Evolutionary conservation across 106 monocot species (phyloP).

Genomic region (Phalaenopsis aphrodite): DNA sequence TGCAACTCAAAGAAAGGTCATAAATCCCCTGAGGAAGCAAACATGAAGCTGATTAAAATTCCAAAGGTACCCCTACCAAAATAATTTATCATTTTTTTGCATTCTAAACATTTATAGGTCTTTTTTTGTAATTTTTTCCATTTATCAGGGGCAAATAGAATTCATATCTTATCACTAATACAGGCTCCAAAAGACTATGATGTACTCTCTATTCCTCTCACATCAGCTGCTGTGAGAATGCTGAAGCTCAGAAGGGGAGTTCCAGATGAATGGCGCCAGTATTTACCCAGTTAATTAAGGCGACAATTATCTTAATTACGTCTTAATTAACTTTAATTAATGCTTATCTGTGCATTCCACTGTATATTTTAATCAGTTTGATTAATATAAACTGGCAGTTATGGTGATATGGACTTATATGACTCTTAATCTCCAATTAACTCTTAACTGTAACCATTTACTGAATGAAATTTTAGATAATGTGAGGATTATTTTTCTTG

Average conservation of each 20-base stretch:
- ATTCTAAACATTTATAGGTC: too few species aligned
- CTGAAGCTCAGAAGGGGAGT: conserved; percentile 63
- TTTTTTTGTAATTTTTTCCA: too few species aligned
- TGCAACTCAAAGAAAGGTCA: conserved; percentile 90
- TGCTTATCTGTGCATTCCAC: too few species aligned
- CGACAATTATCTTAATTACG: neutral
- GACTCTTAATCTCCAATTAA: too few species aligned
- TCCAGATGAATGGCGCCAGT: conserved; percentile 81
- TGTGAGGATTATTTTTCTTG: too few species aligned
- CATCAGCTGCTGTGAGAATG: conserved; percentile 50
- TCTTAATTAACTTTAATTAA: too few species aligned
- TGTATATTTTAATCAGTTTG: too few species aligned
- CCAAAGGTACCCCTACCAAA: conserved; percentile 42
- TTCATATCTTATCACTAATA: neutral
- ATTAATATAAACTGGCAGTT: too few species aligned
- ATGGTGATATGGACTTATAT: too few species aligned
- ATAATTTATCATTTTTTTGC: neutral
- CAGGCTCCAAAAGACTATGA: conserved; percentile 85
- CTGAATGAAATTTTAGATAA: too few species aligned
- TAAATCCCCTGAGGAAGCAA: conserved; percentile 68
- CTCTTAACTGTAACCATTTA: too few species aligned
- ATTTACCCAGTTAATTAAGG: conserved; percentile 26
- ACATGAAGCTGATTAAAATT: conserved; percentile 63
- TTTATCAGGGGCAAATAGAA: too few species aligned
- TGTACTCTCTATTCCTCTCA: conserved; percentile 73